A percentile compares a stretch with the other conserved stretches of the same genome.
Conservation (phyloP, 2,329 filamentous ascomycete genomes). For the Huntiella decipiens region DNA sequence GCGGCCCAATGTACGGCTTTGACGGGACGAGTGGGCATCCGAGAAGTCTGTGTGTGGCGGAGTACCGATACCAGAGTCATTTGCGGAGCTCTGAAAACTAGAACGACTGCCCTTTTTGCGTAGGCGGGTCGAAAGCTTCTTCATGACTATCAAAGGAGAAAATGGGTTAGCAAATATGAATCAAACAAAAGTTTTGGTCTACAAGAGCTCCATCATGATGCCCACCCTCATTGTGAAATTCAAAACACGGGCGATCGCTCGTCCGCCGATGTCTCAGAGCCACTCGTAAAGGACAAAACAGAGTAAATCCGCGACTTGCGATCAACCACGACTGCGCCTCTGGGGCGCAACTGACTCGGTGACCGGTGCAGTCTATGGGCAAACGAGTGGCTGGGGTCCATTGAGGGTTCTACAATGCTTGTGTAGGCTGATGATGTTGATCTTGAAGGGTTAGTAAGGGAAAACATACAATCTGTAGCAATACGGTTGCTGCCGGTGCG, state of each 20-base stretch:
- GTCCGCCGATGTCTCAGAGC: constrained; percentile 2
- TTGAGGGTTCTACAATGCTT: too few relatives aligned
- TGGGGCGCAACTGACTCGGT: constrained; percentile 6
- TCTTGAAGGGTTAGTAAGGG: neutral
- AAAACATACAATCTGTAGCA: constrained; percentile 4
- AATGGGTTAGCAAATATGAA: neutral
- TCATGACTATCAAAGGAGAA: constrained; percentile 9
- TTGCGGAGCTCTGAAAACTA: constrained; percentile 8
- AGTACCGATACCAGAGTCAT: constrained; percentile 11
- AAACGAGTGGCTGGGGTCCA: constrained; percentile 7
- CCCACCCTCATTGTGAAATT: neutral
- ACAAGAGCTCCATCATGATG: neutral
- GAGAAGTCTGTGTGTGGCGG: constrained; percentile 3
- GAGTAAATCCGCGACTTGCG: constrained; percentile 7
- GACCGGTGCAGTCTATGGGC: constrained; percentile 5
- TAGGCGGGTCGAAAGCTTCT: constrained; percentile 8
- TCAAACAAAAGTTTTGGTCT: neutral
- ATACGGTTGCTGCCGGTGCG: constrained; percentile 8
- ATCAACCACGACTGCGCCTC: constrained; percentile 7
- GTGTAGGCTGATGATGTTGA: too few relatives aligned
- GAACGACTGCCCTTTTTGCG: constrained; percentile 6
- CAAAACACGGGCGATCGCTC: neutral
- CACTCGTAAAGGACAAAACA: constrained; percentile 4
- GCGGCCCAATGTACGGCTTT: constrained; percentile 3
- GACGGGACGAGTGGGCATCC: constrained; percentile 3